These are phyloP conservation scores for Suhomyces panamericanus DNA, from an alignment of 1,139 yeast genomes.

Conservation along the genomic window DNA sequence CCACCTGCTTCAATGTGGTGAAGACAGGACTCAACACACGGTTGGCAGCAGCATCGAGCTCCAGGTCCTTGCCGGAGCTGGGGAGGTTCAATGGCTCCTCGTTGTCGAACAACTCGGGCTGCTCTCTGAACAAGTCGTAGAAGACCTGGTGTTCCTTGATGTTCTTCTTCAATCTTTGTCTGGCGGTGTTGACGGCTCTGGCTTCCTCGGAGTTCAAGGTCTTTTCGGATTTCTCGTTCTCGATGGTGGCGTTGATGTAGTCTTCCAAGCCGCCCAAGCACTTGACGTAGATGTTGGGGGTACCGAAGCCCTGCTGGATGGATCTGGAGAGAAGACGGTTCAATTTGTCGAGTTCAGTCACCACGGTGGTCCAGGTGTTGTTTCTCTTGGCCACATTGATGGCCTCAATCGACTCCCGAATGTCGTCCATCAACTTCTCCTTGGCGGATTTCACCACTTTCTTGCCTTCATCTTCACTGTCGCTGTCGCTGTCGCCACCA, in stretches of 20 bases:
- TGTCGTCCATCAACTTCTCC: constrained; percentile 88
- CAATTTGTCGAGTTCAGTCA: constrained; percentile 76
- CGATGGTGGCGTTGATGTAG: constrained; percentile 55
- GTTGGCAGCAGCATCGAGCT: constrained; percentile 18
- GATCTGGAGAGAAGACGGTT: constrained; percentile 66
- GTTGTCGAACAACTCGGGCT: constrained; percentile 72
- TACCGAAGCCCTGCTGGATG: constrained; percentile 68
- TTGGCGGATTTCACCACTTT: constrained; percentile 91
- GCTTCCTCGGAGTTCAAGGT: constrained; percentile 82
- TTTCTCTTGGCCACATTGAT: constrained; percentile 70
- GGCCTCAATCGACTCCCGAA: constrained; percentile 64
- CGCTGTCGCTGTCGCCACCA: constrained; percentile 54
- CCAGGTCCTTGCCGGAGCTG: constrained; percentile 13
- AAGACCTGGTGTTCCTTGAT: constrained; percentile 64
- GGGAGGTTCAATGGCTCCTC: constrained; percentile 42
- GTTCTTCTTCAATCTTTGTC: constrained; percentile 85
- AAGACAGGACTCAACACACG: constrained; percentile 55
- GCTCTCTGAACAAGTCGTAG: constrained; percentile 59
- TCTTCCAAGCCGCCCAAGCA: constrained; percentile 74
- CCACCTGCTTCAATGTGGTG: constrained; percentile 68
- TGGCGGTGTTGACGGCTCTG: constrained; percentile 82
- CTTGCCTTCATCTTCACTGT: constrained; percentile 65
- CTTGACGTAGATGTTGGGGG: constrained; percentile 72
- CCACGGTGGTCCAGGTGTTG: constrained; percentile 79
- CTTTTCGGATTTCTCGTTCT: constrained; percentile 62